Conservation (phyloP, 352 stramenopile species). For the Pythium coloratum region DNA sequence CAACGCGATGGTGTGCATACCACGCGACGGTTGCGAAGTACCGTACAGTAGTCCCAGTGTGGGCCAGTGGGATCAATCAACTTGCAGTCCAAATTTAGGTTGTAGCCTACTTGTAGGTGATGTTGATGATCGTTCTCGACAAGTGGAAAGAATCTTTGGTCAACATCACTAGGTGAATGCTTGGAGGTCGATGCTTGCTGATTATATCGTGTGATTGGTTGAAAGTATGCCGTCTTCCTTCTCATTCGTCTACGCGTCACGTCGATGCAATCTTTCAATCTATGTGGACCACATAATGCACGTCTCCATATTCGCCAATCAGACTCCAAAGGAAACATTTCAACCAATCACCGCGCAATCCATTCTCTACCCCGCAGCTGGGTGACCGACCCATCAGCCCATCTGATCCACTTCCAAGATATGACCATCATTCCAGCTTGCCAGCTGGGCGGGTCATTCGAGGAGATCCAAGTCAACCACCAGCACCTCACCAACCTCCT, state of each 20-base stretch:
- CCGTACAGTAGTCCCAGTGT: too few species aligned
- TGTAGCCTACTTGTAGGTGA: too few species aligned
- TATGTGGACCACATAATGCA: not conserved
- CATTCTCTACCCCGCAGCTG: not conserved
- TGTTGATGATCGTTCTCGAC: too few species aligned
- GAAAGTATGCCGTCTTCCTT: not conserved
- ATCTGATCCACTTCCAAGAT: not conserved
- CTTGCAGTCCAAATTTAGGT: too few species aligned
- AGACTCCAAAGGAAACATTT: not conserved
- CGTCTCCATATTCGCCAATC: not conserved
- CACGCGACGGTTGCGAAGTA: too few species aligned
- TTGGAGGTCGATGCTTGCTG: not conserved
- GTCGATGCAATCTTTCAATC: not conserved
- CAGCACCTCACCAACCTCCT: not conserved
- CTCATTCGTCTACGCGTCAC: not conserved
- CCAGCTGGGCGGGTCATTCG: not conserved
- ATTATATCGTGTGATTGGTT: not conserved
- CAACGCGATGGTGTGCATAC: too few species aligned
- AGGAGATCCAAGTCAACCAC: slow-evolving; percentile 17
- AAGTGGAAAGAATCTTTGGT: too few species aligned
- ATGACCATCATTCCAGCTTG: not conserved
- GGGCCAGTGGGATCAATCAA: too few species aligned
- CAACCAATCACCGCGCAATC: slow-evolving; percentile 8
- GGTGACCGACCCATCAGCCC: not conserved
- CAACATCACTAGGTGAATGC: too few species aligned